Percentiles rank a stretch among this genome's conserved stretches.
Conservation (phyloP, 441 rosid genomes). For the Biscutella auriculata region DNA sequence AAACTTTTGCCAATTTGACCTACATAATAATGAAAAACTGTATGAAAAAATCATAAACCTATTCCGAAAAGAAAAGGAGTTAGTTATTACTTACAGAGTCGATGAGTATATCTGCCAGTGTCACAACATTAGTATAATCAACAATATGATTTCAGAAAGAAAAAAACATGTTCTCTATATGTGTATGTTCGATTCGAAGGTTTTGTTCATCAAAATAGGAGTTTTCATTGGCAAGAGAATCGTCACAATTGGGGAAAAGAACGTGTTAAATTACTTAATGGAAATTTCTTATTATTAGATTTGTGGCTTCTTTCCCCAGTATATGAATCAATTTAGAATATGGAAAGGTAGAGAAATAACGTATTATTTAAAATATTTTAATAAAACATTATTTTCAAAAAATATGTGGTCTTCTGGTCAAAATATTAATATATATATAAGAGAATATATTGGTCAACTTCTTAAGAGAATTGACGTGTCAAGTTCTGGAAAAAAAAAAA, state of each 20-base stretch:
- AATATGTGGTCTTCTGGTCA: too few species aligned
- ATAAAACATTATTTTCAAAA: too few species aligned
- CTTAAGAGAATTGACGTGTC: too few species aligned
- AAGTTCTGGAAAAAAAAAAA: too few species aligned
- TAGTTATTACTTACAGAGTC: constrained; percentile 46
- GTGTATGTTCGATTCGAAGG: constrained; percentile 69
- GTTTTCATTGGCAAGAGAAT: constrained; percentile 58
- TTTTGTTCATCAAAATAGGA: constrained; percentile 76
- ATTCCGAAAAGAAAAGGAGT: background rate
- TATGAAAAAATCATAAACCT: background rate
- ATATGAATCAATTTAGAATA: too few species aligned
- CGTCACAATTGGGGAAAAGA: constrained; percentile 85
- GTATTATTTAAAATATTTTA: too few species aligned
- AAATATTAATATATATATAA: too few species aligned
- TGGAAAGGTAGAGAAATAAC: too few species aligned
- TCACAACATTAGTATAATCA: constrained; percentile 57
- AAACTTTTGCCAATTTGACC: constrained; percentile 64
- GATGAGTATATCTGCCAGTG: constrained; percentile 80
- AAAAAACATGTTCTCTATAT: constrained; percentile 77
- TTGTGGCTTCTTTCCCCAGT: too few species aligned
- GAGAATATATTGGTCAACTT: too few species aligned
- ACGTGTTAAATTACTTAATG: constrained; percentile 77
- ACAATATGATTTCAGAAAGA: background rate
- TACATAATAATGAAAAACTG: constrained; percentile 18
- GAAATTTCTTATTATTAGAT: too few species aligned